Base-by-base conservation (phyloP, 495 filamentous ascomycete species). In the Tuber melanosporum region DNA sequence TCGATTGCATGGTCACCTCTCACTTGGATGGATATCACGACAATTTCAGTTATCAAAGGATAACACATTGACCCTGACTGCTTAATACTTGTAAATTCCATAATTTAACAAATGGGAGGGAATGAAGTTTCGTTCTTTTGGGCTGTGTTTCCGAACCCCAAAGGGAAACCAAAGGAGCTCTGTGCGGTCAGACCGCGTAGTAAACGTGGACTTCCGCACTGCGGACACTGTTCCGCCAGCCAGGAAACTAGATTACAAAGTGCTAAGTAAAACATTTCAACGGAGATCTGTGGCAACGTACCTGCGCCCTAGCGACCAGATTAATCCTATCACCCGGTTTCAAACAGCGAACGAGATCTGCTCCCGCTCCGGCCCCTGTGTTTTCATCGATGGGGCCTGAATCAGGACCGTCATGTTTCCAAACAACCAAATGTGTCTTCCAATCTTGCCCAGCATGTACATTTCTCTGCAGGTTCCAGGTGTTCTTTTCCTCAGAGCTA, bases 221-320 rank as follows among this genome's bases (percentile, higher is more conserved):
- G n/a, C 73, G 12, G 17, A 80, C 71, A 17, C 52, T 22, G 26
- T 80, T 80, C 20, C 3, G 20, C 78, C 78, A 80, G 20, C 78
- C 77, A 20, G 73, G 73, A 44, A 73, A 80, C 78, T 80, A 44
- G 32, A 46, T 19, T 8, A 41, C 22, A 17, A 20, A 20, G 8
- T 5, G 4, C 41, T 45, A 20, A 46, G 20, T 69, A 36, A 5
- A 20, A 39, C 22, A 22, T 45, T 42, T 1, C 9, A 7, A 0
- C 19, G 3, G 44, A 39, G 46, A 41, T 32, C n/a, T 32, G n/a
- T 62, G 26, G 15, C 26, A 20, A 20, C 71, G 32, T 17, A 80
- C 78, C 77, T 43, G 22, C 44, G 78, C 78, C 49, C 73, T 43
- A 7, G 73, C 78, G n/a, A 42, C 45, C 75, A 80, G 47, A 36